Evolutionary conservation across 192 early-diverging fungal species (phyloP).

Genomic region (Backusella macrospora): DNA sequence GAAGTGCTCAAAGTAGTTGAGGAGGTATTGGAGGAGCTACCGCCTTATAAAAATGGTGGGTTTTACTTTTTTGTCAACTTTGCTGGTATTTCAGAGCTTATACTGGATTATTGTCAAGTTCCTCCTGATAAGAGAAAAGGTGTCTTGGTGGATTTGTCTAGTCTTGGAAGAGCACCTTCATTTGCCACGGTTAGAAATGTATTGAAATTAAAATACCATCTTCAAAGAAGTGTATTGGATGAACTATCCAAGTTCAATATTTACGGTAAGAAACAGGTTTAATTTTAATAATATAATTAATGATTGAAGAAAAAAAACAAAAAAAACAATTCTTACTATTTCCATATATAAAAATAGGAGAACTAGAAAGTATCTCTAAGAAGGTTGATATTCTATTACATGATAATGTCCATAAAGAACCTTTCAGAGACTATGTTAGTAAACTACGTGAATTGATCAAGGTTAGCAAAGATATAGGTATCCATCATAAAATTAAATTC

Average conservation of each 20-base stretch:
- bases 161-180: conserved; percentile 55
- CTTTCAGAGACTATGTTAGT: conserved; percentile 42
- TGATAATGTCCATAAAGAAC: conserved; percentile 41
- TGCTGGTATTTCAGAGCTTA: conserved; percentile 66
- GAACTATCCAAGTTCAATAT: conserved; percentile 66
- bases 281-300: too few relatives aligned
- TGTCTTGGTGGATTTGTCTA: conserved; percentile 60
- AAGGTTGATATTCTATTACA: conserved; percentile 50
- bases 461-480: conserved; percentile 49
- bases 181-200: conserved; percentile 50
- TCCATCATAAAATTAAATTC: conserved; percentile 55
- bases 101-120: conserved; percentile 75
- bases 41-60: conserved; percentile 62
- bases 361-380: conserved; percentile 50
- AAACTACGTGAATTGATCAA: conserved; percentile 44
- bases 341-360: conserved; percentile 31
- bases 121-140: conserved; percentile 56
- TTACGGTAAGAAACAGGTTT: conserved; percentile 44
- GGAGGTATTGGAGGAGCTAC: conserved; percentile 70
- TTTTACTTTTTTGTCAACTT: conserved; percentile 77
- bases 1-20: conserved; percentile 86
- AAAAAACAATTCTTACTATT: neutral
- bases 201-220: conserved; percentile 58
- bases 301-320: neutral
- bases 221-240: conserved; percentile 65